Evolutionary conservation across 2,329 filamentous ascomycete species (phyloP), one percentile per base, ranked within the genome.

Genomic region (Xylaria sp.): DNA sequence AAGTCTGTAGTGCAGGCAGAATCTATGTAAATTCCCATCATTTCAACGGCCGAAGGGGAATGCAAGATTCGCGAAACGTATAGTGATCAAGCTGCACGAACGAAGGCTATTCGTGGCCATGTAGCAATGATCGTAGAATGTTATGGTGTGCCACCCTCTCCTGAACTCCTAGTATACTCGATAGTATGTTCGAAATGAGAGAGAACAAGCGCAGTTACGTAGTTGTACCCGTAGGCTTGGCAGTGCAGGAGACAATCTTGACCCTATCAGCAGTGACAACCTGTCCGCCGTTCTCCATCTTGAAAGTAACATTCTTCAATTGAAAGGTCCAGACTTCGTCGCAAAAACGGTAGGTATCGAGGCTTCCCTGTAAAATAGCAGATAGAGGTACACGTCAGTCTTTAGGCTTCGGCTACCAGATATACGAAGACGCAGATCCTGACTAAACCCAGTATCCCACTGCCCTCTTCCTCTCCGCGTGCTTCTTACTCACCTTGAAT

Each of bases 291-390:
- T 92, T 93, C 75, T 98, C 95, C 84, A 98, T 91, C 84, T 99
- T 99, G 85, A 99, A 98, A n/a, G 91, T 94, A 65, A 98, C 94
- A 74, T 98, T 96, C 83, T 98, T 98, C 82, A 99, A 97, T 67
- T 99, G 88, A 81, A 99, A 99, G 1, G 96, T 99, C 96, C 96
- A 99, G 68, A 99, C 96, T 84, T 99, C 96, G 82, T 99, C 96
- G 84, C 96, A 99, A 87, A 99, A 99, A 75, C 96, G 92, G 85
- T 99, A 99, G 18, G 96, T 98, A 80, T 98, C 94, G 71, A 99
- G 90, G 79, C 97, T 96, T 57, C 96, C 96, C 95, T 98, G 75
- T 67, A 68, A 8, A 58, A 25, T 18, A 10, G 40, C 25, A 25
- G 37, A 67, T 29, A 54, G 16, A 48, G n/a, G 53, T 37, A 37